Conservation (phyloP, 2,329 filamentous ascomycete species). For the Aureobasidium lini region DNA sequence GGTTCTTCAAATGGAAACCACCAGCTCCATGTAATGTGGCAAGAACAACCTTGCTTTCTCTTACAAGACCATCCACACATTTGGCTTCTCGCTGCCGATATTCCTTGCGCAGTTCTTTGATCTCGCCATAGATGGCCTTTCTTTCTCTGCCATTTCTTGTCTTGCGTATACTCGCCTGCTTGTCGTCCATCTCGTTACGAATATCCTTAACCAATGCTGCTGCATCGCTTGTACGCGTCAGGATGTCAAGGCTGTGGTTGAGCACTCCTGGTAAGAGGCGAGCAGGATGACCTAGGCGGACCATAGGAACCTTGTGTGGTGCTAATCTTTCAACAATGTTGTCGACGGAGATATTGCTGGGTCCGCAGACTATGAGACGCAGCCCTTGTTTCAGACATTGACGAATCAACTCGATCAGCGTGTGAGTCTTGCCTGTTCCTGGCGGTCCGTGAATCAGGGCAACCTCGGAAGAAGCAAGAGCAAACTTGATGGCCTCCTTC, state of each 20-base stretch:
- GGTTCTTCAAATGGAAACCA: conserved; percentile 68
- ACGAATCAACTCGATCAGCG: conserved; percentile 88
- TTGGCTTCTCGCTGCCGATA: conserved; percentile 76
- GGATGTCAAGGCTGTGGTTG: conserved; percentile 80
- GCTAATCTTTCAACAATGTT: conserved; percentile 93
- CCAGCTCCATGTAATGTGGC: conserved; percentile 90
- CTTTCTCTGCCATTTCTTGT: conserved; percentile 73
- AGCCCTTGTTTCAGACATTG: conserved; percentile 69
- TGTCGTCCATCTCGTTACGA: conserved; percentile 83
- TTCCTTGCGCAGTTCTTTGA: conserved; percentile 80
- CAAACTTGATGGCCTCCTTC: conserved; percentile 65
- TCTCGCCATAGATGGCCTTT: conserved; percentile 71
- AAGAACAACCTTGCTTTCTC: conserved; percentile 76
- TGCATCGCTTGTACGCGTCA: conserved; percentile 85
- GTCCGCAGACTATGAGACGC: conserved; percentile 85
- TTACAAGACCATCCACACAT: conserved; percentile 70
- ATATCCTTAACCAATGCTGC: conserved; percentile 86
- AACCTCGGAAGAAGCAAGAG: conserved; percentile 71
- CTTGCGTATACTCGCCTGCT: conserved; percentile 82
- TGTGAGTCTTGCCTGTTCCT: conserved; percentile 95
- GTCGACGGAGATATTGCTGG: conserved; percentile 95
- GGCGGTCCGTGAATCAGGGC: conserved; percentile 91
- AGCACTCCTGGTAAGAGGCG: conserved; percentile 81
- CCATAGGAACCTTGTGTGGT: conserved; percentile 74
- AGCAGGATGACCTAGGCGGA: conserved; percentile 87